Base-by-base conservation (phyloP, 495 filamentous ascomycete genomes). In the Rhypophila decipiens region DNA sequence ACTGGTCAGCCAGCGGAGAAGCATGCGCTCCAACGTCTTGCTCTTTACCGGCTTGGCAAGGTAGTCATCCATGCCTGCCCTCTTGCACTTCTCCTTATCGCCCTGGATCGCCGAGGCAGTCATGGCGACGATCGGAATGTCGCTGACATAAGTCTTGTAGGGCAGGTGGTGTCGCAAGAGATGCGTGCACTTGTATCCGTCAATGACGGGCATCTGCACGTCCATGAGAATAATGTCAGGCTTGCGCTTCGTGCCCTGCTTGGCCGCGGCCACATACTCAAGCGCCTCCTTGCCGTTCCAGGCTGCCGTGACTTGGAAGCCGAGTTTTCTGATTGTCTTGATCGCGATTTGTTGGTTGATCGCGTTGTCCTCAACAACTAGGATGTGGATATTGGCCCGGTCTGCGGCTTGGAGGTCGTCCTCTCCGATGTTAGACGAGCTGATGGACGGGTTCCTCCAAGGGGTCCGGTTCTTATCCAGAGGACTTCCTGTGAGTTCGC, bases 221-320 rank as follows among this genome's bases (percentile, higher is more conserved):
- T 94, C 86, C 88, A 94, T 93, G 7, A 91, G 72, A 39, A 91
- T 86, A n/a, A 91, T 83, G 51, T 91, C 78, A 1, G 85, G 80
- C 42, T 69, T 75, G 8, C 68, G 63, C 31, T 75, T 60, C 21
- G 31, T 60, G 11, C 71, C 66, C 3, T 55, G 38, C 24, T 61
- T 49, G 19, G 68, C 63, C 5, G 56, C 64, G 4, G 50, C 45
- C 21, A 86, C 55, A 50, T 87, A 86, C 15, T 87, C 78, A 2
- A 93, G 77, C 5, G 85, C 86, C 57, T 90, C 83, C 49, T 82
- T 70, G 4, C 88, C 87, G 55, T 91, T 88, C 71, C 78, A 86
- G 0, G 83, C 80, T 1, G 85, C 84, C 12, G 71, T 75, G 15
- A 82, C 84, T 17, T 71, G 71, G 48, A 90, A 90, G n/a, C 83